Evolutionary conservation across 352 stramenopile species (phyloP).

Genomic region (Pilasporangium apinafurcum): DNA sequence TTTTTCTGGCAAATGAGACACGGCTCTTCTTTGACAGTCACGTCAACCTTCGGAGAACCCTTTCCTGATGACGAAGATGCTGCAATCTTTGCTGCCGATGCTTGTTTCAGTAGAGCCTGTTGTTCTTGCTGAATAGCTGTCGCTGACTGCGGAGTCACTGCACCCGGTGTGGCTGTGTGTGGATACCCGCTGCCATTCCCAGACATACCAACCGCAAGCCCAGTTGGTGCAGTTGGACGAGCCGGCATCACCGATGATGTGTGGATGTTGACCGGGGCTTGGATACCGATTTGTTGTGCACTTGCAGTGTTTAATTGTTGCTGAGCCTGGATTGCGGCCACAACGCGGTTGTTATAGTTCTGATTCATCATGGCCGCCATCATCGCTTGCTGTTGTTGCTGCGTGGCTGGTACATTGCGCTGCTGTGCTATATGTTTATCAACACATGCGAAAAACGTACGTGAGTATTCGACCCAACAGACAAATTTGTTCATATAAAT

Average conservation of each 20-base stretch:
- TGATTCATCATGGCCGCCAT: slow-evolving; percentile 3
- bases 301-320: no score
- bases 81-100: no score
- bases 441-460: no score
- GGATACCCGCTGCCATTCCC: slow-evolving; percentile 6
- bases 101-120: no score
- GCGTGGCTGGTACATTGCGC: slow-evolving; percentile 5
- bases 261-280: slow-evolving; percentile 2
- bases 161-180: neutral
- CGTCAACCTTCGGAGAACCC: no score
- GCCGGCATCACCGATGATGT: neutral
- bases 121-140: no score
- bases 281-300: no score
- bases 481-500: no score
- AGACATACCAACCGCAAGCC: no score
- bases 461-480: no score
- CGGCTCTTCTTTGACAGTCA: slow-evolving; percentile 10
- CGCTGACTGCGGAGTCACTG: neutral
- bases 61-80: no score
- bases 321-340: no score
- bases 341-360: slow-evolving; percentile 1
- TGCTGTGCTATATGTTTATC: slow-evolving; percentile 5
- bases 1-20: slow-evolving; percentile 53
- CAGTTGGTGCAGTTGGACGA: slow-evolving; percentile 3
- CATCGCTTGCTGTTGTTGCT: slow-evolving; percentile 5